phyloP scores from a whole-genome alignment of 2,329 filamentous ascomycete genomes.

The Monilinia fructicola region DNA sequence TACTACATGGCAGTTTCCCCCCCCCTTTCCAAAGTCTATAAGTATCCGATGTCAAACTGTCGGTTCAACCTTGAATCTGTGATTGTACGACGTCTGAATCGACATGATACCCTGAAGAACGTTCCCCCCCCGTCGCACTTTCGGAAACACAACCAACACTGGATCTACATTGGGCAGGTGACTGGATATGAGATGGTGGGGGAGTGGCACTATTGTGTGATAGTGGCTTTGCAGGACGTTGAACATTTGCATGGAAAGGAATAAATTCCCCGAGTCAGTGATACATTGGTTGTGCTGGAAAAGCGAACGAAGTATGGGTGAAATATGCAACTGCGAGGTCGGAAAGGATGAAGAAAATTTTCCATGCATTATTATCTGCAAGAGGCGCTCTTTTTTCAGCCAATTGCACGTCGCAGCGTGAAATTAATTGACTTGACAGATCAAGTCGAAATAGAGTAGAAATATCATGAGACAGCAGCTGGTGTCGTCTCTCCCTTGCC shows the following conservation, averaged over 20 bases:
- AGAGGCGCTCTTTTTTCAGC: not conserved
- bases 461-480: slow-evolving; percentile 4
- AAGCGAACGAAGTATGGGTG: not conserved
- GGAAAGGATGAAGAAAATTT: slow-evolving; percentile 5
- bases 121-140: not conserved
- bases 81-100: not conserved
- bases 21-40: slow-evolving; percentile 5
- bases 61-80: not conserved
- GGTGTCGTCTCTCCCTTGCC: not conserved
- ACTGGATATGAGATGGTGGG: not conserved
- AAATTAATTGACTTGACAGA: not conserved
- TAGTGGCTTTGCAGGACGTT: slow-evolving; percentile 16
- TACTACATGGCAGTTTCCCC: not conserved
- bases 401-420: not conserved
- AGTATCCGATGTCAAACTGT: not conserved
- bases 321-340: slow-evolving; percentile 12
- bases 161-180: slow-evolving; percentile 11
- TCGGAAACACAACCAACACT: not conserved
- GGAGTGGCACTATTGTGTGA: slow-evolving; percentile 14
- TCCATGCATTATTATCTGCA: slow-evolving; percentile 11
- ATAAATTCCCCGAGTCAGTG: slow-evolving; percentile 16
- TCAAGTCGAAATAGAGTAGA: not conserved
- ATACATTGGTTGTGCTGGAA: slow-evolving; percentile 7
- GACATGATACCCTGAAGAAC: not conserved
- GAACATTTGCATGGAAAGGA: slow-evolving; percentile 17